Evolutionary conservation across 805 yeast genomes (phyloP).

Genomic region (Suhomyces sp.): DNA sequence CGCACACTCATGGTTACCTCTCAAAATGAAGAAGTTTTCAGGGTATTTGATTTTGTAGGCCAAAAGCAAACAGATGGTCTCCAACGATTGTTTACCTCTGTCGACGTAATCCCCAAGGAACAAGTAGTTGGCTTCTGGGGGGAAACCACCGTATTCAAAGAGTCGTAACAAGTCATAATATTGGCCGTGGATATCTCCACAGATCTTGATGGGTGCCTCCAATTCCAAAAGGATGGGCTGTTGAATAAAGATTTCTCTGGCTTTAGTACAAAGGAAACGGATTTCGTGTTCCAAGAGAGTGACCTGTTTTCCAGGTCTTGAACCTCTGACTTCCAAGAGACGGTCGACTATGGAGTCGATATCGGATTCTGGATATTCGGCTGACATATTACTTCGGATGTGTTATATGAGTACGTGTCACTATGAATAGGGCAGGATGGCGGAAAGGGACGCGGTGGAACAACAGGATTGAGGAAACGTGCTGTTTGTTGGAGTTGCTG

Average conservation of each 20-base stretch:
- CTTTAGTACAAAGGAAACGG: constrained; percentile 93
- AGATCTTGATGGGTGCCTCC: constrained; percentile 95
- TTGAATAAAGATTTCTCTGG: constrained; percentile 95
- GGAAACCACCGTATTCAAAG: constrained; percentile 98
- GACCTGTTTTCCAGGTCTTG: constrained; percentile 97
- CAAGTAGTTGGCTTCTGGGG: constrained; percentile 96
- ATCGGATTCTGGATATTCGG: constrained; percentile 70
- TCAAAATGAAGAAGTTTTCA: constrained; percentile 91
- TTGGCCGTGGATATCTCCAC: constrained; percentile 99
- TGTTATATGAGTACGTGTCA: too few relatives aligned
- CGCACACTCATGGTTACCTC: constrained; percentile 99
- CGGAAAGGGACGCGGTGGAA: too few relatives aligned
- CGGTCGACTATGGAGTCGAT: constrained; percentile 96
- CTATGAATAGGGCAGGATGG: too few relatives aligned
- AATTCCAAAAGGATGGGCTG: constrained; percentile 94
- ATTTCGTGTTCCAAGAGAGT: constrained; percentile 92
- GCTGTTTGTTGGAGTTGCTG: too few relatives aligned
- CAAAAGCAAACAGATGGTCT: constrained; percentile 88
- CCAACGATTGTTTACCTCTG: constrained; percentile 96
- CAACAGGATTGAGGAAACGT: too few relatives aligned
- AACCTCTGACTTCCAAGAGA: constrained; percentile 94
- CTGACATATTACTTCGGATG: too few relatives aligned
- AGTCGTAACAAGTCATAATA: constrained; percentile 92
- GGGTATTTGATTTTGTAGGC: constrained; percentile 98
- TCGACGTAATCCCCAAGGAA: constrained; percentile 97